A percentile compares a stretch with the other conserved stretches of the same genome.
Conservation (phyloP, 768 basidiomycete genomes). For the Termitomyces sp. region DNA sequence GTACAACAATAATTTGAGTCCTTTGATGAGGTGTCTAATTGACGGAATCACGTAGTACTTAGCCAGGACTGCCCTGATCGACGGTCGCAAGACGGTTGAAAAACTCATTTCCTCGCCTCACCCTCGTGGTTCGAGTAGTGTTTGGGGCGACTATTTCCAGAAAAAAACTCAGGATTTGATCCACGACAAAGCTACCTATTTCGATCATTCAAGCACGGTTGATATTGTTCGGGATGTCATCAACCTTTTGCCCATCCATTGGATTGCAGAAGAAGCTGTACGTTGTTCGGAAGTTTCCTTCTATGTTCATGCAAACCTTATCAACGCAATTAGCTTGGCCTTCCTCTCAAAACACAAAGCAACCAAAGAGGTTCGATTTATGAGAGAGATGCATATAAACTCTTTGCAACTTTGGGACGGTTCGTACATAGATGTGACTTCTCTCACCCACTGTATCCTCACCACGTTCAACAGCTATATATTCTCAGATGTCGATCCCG, state of each 20-base stretch:
- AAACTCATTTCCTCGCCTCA: conserved; percentile 4
- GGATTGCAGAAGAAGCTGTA: conserved; percentile 56
- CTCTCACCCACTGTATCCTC: neutral
- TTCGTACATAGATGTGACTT: conserved; percentile 23
- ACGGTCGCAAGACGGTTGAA: conserved; percentile 9
- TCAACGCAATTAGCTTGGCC: conserved; percentile 28
- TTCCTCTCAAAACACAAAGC: conserved; percentile 34
- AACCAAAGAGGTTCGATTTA: conserved; percentile 26
- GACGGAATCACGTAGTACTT: neutral
- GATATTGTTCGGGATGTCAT: conserved; percentile 68
- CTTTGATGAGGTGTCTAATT: neutral
- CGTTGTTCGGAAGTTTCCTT: conserved; percentile 18
- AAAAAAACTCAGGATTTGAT: conserved; percentile 29
- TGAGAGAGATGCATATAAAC: conserved; percentile 34
- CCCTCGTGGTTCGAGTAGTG: neutral
- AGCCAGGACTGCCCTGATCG: neutral
- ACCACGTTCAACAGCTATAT: conserved; percentile 30
- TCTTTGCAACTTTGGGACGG: conserved; percentile 45
- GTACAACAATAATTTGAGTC: conserved; percentile 6
- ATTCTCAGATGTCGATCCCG: conserved; percentile 38
- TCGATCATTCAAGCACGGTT: conserved; percentile 26
- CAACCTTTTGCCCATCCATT: conserved; percentile 55
- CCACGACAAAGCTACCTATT: conserved; percentile 25
- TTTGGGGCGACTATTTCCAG: conserved; percentile 25
- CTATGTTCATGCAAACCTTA: neutral